These are phyloP conservation scores for Parascedosporium putredinis DNA, from an alignment of 2,329 filamentous ascomycete species.

Conservation along the genomic window DNA sequence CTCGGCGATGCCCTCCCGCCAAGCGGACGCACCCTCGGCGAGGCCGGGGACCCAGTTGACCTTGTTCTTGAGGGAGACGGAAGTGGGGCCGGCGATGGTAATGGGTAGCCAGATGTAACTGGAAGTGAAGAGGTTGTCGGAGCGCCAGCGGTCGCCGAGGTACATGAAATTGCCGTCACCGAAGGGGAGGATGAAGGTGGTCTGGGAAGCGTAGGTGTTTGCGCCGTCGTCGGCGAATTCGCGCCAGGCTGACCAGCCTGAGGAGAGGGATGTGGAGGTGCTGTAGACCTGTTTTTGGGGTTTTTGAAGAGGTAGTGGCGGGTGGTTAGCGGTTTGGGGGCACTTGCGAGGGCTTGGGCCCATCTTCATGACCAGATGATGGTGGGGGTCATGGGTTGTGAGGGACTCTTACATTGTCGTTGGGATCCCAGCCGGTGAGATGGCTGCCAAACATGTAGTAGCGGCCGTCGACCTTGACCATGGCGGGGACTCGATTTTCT, in stretches of 20 bases:
- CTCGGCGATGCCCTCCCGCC: conserved; percentile 32
- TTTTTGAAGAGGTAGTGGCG: not conserved
- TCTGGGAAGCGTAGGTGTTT: conserved; percentile 50
- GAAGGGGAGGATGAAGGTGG: conserved; percentile 43
- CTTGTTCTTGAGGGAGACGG: conserved; percentile 37
- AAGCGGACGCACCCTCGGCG: conserved; percentile 31
- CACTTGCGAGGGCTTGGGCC: not conserved
- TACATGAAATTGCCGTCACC: conserved; percentile 38
- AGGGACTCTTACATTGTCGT: conserved; percentile 42
- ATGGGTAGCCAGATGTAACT: conserved; percentile 59
- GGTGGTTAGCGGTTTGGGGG: too few relatives aligned
- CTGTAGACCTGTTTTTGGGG: conserved; percentile 33
- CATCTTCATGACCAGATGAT: not conserved
- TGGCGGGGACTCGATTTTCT: conserved; percentile 49
- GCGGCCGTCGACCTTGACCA: conserved; percentile 47
- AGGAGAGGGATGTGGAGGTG: conserved; percentile 44
- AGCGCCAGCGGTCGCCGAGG: conserved; percentile 58
- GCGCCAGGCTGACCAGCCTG: conserved; percentile 51
- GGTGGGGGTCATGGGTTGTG: too few relatives aligned
- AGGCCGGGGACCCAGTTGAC: conserved; percentile 45
- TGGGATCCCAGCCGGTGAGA: conserved; percentile 46
- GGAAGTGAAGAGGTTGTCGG: conserved; percentile 45
- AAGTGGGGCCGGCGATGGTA: conserved; percentile 35
- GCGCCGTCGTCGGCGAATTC: conserved; percentile 46
- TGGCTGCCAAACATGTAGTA: conserved; percentile 58